Base-by-base conservation (phyloP, 139 green algal species). In the Ostreobium quekettii region DNA sequence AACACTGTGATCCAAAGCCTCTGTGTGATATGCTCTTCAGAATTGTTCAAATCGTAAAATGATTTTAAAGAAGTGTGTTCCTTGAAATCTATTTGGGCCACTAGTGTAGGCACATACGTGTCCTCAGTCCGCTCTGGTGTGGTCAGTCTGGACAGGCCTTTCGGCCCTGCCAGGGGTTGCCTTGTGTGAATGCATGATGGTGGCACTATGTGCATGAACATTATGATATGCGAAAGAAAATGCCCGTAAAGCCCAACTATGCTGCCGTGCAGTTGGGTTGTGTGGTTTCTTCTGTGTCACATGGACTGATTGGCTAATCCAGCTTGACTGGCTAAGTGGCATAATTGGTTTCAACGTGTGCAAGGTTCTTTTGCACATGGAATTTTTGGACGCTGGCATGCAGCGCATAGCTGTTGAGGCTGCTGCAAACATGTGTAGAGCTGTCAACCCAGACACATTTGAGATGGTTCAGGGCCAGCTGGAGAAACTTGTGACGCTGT, bases 381-480 rank as follows among this genome's bases (percentile, higher is more conserved):
- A 62, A 35, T 62, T 62, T 26, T n/a, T 62, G 19, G 29, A 24
- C 19, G n/a, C 29, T 35, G n/a, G 33, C 33, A 26, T 36, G n/a
- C 53, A 29, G 33, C 8, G 19, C 29, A 26, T 36, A 36, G 53
- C 53, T 26, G 53, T 62, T 11, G 53, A 62, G n/a, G 29, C 53
- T 35, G 53, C 53, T 8, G 53, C 53, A 29, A n/a, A 62, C n/a
- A 62, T 62, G 53, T 62, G 53, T n/a, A n/a, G 19, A n/a, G 53
- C n/a, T 35, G 7, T 62, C n/a, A 62, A 62, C 29, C 7, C 53
- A 62, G 53, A 62, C n/a, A 62, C 29, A 11, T 62, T 7, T n/a
- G 53, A n/a, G 7, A 35, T 32, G 33, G 53, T 62, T 29, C 29
- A 36, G 19, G 53, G 33, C n/a, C 53, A 62, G 33, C n/a, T 62